Evolutionary conservation across 2,329 filamentous ascomycete genomes (phyloP).

Genomic region (Colletotrichum graminicola): DNA sequence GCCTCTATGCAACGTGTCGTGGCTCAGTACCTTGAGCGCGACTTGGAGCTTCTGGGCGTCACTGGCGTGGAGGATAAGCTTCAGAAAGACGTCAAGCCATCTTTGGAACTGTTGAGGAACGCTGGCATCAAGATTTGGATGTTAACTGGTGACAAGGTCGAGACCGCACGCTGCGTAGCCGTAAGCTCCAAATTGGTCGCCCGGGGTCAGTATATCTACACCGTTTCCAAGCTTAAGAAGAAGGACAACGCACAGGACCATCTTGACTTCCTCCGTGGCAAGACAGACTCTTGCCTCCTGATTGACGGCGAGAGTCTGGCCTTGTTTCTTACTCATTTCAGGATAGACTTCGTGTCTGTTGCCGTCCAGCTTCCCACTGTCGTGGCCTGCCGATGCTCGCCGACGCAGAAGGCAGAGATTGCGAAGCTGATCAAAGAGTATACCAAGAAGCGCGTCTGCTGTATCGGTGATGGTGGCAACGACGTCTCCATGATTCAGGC

Average conservation of each 20-base stretch:
- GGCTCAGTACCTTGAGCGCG: slow-evolving; percentile 83
- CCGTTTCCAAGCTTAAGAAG: slow-evolving; percentile 85
- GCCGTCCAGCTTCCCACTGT: slow-evolving; percentile 92
- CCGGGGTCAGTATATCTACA: slow-evolving; percentile 95
- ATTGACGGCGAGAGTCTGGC: slow-evolving; percentile 94
- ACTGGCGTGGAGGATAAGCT: slow-evolving; percentile 98
- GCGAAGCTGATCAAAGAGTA: slow-evolving; percentile 89
- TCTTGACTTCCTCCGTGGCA: slow-evolving; percentile 88
- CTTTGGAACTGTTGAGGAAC: slow-evolving; percentile 92
- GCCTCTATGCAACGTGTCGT: slow-evolving; percentile 84
- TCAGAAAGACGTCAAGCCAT: slow-evolving; percentile 95
- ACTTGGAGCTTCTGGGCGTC: slow-evolving; percentile 94
- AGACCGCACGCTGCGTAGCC: slow-evolving; percentile 95
- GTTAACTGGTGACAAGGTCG: slow-evolving; percentile 98
- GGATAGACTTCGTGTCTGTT: slow-evolving; percentile 86
- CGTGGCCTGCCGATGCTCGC: slow-evolving; percentile 95
- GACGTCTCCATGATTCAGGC: slow-evolving; percentile 99
- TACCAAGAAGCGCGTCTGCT: slow-evolving; percentile 96
- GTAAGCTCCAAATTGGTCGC: slow-evolving; percentile 95
- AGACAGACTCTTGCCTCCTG: slow-evolving; percentile 87
- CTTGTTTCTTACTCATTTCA: slow-evolving; percentile 85
- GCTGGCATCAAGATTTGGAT: slow-evolving; percentile 99
- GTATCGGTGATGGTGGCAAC: slow-evolving; percentile 97
- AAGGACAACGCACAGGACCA: slow-evolving; percentile 89
- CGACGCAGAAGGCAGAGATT: slow-evolving; percentile 95